Conservation (phyloP, 495 filamentous ascomycete species). For the Hyphodiscus hymeniophilus region DNA sequence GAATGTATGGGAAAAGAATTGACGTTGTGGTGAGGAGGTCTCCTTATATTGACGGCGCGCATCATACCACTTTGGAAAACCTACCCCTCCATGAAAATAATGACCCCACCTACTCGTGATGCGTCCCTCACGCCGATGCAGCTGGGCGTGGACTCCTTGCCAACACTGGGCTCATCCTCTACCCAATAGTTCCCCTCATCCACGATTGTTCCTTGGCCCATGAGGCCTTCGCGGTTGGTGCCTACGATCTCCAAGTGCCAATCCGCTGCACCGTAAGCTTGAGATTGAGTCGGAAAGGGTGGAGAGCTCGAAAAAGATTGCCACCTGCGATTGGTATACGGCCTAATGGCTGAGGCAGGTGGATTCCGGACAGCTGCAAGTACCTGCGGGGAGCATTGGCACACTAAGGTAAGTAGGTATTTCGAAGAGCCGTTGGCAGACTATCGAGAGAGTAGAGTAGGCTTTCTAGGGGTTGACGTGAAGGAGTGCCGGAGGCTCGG, state of each 20-base stretch:
- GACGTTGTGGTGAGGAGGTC: neutral
- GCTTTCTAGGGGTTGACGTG: too few relatives aligned
- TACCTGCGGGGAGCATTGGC: neutral
- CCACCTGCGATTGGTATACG: neutral
- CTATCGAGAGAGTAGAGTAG: too few relatives aligned
- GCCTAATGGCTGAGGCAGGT: conserved; percentile 1
- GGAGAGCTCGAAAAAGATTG: neutral
- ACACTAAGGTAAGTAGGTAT: too few relatives aligned
- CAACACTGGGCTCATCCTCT: too few relatives aligned
- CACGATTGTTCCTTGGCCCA: neutral
- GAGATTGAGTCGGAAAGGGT: neutral
- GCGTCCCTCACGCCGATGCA: conserved; percentile 10
- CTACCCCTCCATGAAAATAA: conserved; percentile 1
- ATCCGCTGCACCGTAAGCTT: conserved; percentile 9
- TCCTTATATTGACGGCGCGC: conserved; percentile 9
- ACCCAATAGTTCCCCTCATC: too few relatives aligned
- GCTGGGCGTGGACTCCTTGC: too few relatives aligned
- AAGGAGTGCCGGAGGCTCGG: too few relatives aligned
- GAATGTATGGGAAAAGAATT: conserved; percentile 1
- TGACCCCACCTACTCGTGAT: conserved; percentile 2
- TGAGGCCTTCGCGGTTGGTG: neutral
- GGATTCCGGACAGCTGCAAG: neutral
- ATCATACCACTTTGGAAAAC: conserved; percentile 14
- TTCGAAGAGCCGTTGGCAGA: too few relatives aligned
- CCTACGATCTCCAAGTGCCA: conserved; percentile 5